phyloP scores from a whole-genome alignment of 1,284 basidiomycete species.

The Puccinia coronata region DNA sequence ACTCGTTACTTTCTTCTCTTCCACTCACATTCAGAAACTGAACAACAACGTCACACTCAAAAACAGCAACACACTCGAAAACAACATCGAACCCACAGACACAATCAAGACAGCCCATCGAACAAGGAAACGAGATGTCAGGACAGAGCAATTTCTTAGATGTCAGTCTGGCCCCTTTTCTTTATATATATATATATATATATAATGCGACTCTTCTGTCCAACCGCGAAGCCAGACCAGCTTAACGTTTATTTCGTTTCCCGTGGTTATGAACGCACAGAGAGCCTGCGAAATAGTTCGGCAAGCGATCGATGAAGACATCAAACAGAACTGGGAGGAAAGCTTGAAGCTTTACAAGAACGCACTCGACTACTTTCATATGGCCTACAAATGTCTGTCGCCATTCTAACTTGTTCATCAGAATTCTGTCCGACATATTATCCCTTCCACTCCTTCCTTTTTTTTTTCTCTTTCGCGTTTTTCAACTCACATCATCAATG shows the following conservation, averaged over 20 bases:
- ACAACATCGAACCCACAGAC: neutral
- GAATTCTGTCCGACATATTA: neutral
- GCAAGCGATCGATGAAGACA: conserved; percentile 87
- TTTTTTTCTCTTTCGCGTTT: neutral
- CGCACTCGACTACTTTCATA: conserved; percentile 96
- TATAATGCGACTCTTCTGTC: neutral
- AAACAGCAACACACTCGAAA: neutral
- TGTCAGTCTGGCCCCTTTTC: conserved; percentile 56
- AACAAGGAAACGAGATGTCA: conserved; percentile 23
- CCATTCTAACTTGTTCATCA: conserved; percentile 54
- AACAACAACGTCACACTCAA: no score
- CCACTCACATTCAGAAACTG: no score
- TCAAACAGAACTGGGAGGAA: conserved; percentile 77
- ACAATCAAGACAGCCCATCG: neutral
- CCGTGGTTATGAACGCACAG: conserved; percentile 61
- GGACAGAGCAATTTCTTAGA: conserved; percentile 63
- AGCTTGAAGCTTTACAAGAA: conserved; percentile 69
- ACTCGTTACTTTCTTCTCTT: no score
- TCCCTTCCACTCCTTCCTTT: neutral
- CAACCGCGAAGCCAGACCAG: neutral
- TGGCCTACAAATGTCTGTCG: conserved; percentile 72
- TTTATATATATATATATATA: neutral
- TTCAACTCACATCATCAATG: neutral
- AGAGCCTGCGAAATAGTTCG: conserved; percentile 93
- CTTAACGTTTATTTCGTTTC: neutral